phyloP scores from a whole-genome alignment of 2,329 filamentous ascomycete genomes.

The Aspergillus felis region DNA sequence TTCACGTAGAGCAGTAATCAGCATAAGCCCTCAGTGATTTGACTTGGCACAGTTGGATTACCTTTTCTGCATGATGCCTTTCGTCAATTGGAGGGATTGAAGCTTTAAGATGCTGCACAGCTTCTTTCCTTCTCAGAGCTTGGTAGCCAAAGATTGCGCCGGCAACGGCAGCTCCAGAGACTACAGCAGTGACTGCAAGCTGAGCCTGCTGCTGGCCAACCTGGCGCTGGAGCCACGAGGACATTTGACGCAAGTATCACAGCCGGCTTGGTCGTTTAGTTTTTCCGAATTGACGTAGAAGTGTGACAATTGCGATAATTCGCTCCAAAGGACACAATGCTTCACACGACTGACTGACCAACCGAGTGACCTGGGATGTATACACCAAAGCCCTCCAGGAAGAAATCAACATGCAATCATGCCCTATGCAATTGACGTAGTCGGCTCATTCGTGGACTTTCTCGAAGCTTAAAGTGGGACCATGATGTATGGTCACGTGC shows the following conservation, averaged over 20 bases:
- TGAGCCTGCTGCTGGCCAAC: conserved; percentile 39
- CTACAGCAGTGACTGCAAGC: conserved; percentile 40
- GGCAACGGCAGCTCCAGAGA: conserved; percentile 43
- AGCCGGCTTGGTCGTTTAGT: not conserved
- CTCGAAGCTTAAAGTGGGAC: not conserved
- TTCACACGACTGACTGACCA: not conserved
- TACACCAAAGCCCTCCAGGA: not conserved
- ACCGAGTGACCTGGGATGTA: not conserved
- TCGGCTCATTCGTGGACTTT: not conserved
- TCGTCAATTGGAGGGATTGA: conserved; percentile 57
- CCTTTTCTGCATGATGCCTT: conserved; percentile 49
- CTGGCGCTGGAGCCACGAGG: conserved; percentile 44
- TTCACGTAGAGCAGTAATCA: conserved; percentile 40
- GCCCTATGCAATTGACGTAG: not conserved
- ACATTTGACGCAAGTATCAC: conserved; percentile 29
- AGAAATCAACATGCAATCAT: not conserved
- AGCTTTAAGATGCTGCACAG: conserved; percentile 55
- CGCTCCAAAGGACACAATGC: not conserved
- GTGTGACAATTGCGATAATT: not conserved
- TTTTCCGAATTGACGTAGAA: not conserved
- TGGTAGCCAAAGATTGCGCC: conserved; percentile 56
- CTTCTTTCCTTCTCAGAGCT: conserved; percentile 51
- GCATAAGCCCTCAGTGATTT: not conserved
- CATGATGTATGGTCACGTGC: not conserved
- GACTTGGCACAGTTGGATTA: conserved; percentile 19